Evolutionary conservation across 1,284 basidiomycete species (phyloP).

Genomic region (Pseudomicrostroma phylloplanum): DNA sequence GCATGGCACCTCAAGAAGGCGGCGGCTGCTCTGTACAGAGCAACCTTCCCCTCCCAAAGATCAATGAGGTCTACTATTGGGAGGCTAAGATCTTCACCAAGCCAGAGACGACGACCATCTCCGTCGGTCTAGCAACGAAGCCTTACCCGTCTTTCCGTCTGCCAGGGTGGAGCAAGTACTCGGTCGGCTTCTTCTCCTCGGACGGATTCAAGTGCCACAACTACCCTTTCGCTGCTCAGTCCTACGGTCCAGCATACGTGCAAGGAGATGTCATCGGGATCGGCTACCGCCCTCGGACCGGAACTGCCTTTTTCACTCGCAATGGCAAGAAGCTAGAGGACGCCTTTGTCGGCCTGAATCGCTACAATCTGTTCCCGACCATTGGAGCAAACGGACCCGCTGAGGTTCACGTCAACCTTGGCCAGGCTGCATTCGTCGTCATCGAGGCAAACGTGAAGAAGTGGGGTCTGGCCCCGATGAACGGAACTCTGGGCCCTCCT

Average conservation of each 20-base stretch:
- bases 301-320: slow-evolving; percentile 49
- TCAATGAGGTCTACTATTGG: slow-evolving; percentile 51
- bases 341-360: slow-evolving; percentile 45
- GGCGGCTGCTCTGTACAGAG: slow-evolving; percentile 47
- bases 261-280: slow-evolving; percentile 61
- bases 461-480: slow-evolving; percentile 50
- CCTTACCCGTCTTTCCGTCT: slow-evolving; percentile 47
- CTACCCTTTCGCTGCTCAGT: slow-evolving; percentile 82
- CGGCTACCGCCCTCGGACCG: slow-evolving; percentile 46
- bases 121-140: slow-evolving; percentile 47
- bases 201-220: slow-evolving; percentile 97
- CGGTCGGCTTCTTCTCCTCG: slow-evolving; percentile 85
- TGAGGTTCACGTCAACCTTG: slow-evolving; percentile 48
- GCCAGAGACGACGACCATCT: slow-evolving; percentile 41
- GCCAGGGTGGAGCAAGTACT: slow-evolving; percentile 71
- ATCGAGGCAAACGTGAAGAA: slow-evolving; percentile 51
- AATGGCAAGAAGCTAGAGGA: slow-evolving; percentile 48
- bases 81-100: slow-evolving; percentile 51
- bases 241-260: slow-evolving; percentile 77
- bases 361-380: slow-evolving; percentile 48
- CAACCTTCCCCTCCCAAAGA: slow-evolving; percentile 48
- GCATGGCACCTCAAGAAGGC: slow-evolving; percentile 48
- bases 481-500: slow-evolving; percentile 47
- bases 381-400: slow-evolving; percentile 46
- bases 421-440: slow-evolving; percentile 50